These are phyloP conservation scores for Blastobotrys petasosporus DNA, from an alignment of 1,139 yeast species.

Conservation along the genomic window DNA sequence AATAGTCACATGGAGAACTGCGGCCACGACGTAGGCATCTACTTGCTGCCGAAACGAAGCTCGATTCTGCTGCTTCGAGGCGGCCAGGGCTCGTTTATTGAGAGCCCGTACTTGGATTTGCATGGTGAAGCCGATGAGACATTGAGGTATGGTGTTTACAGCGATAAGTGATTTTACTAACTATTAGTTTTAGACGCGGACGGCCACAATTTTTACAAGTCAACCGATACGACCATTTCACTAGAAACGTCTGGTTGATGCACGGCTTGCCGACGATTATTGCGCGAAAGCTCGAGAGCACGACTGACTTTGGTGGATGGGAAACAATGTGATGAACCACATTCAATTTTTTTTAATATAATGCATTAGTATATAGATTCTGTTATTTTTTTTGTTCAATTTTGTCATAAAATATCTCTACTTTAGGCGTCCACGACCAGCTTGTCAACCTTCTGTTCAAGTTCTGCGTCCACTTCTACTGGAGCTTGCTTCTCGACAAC, in stretches of 20 bases:
- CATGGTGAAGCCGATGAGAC: conserved; percentile 87
- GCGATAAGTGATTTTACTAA: background rate
- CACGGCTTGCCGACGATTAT: conserved; percentile 74
- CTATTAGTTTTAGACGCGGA: conserved; percentile 44
- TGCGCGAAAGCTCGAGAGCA: conserved; percentile 72
- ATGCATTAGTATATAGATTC: background rate
- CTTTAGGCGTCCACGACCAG: too few relatives aligned
- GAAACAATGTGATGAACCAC: conserved; percentile 62
- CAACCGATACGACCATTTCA: conserved; percentile 61
- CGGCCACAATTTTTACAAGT: conserved; percentile 65
- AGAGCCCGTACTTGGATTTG: conserved; percentile 77
- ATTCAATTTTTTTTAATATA: background rate
- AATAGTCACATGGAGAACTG: conserved; percentile 40
- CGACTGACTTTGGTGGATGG: conserved; percentile 92
- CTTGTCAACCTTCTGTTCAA: too few relatives aligned
- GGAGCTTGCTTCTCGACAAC: conserved; percentile 12
- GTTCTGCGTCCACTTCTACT: background rate
- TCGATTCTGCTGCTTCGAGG: conserved; percentile 56
- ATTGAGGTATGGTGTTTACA: conserved; percentile 28
- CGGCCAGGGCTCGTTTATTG: conserved; percentile 70
- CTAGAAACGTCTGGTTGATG: conserved; percentile 65
- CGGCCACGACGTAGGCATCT: conserved; percentile 66
- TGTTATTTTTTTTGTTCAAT: background rate
- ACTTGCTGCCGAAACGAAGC: conserved; percentile 69
- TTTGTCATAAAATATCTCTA: background rate